Conservation (phyloP, 129 eudicot genomes). For the Chrysanthemum seticuspe region DNA sequence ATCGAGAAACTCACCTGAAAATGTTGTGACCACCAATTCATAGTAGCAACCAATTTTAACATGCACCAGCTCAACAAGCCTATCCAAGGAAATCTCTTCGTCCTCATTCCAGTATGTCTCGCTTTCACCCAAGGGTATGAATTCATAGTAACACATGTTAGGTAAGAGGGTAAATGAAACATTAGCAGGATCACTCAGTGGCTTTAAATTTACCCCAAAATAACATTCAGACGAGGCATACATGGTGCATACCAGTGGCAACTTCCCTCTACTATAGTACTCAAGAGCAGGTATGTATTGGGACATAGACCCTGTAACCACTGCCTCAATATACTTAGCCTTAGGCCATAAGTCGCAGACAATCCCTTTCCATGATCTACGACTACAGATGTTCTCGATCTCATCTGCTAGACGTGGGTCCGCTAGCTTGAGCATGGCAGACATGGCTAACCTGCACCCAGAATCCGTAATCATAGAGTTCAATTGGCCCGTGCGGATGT, state of each 20-base stretch:
- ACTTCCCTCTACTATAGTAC: conserved; percentile 63
- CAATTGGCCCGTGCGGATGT: conserved; percentile 45
- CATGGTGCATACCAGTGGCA: conserved; percentile 82
- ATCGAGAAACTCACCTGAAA: conserved; percentile 52
- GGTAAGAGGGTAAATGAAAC: conserved; percentile 81
- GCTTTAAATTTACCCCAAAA: conserved; percentile 79
- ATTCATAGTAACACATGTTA: conserved; percentile 80
- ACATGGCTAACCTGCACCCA: conserved; percentile 55
- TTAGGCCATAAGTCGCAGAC: conserved; percentile 80
- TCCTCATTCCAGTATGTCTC: conserved; percentile 51
- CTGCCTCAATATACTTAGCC: conserved; percentile 83
- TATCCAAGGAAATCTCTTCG: conserved; percentile 48
- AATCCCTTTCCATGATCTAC: conserved; percentile 74
- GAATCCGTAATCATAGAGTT: conserved; percentile 48
- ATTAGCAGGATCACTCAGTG: conserved; percentile 65
- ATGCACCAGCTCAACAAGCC: conserved; percentile 61
- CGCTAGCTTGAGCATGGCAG: conserved; percentile 34
- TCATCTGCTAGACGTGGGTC: conserved; percentile 57
- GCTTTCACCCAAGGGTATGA: conserved; percentile 62
- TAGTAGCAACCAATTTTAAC: conserved; percentile 64
- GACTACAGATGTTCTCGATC: conserved; percentile 55
- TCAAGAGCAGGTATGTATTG: conserved; percentile 78
- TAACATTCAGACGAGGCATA: conserved; percentile 88
- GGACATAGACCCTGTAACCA: conserved; percentile 88
- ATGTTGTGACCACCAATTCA: conserved; percentile 87